A percentile compares a stretch with the other conserved stretches of the same genome.
phyloP scores from a whole-genome alignment of 352 stramenopile species.

The Globisporangium cederbergense region DNA sequence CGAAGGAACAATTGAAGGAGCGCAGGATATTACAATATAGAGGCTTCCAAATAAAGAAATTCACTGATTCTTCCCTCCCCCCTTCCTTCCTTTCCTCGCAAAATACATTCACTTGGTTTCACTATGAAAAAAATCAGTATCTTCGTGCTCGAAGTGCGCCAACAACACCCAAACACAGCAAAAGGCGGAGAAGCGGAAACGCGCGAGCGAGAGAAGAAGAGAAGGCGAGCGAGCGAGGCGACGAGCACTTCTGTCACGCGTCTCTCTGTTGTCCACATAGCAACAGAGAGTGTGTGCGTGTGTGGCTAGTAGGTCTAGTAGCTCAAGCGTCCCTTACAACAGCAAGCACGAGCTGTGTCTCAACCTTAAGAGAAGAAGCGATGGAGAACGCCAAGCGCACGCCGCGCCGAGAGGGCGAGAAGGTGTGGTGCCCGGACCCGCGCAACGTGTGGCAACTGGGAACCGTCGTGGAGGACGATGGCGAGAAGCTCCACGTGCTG shows the following conservation, averaged over 20 bases:
- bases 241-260: background rate
- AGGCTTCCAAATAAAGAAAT: too few relatives aligned
- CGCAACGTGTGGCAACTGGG: conserved; percentile 87
- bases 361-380: background rate
- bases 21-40: too few relatives aligned
- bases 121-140: conserved; percentile 4
- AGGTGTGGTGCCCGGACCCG: conserved; percentile 83
- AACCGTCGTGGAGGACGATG: conserved; percentile 84
- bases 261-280: background rate
- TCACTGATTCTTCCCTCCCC: too few relatives aligned
- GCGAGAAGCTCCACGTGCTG: conserved; percentile 79
- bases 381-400: conserved; percentile 44
- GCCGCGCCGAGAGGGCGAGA: conserved; percentile 75
- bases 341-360: background rate
- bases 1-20: too few relatives aligned
- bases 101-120: too few relatives aligned
- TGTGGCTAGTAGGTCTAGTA: background rate
- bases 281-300: background rate
- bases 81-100: too few relatives aligned
- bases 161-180: background rate
- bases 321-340: background rate
- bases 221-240: background rate
- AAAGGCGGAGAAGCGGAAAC: too few relatives aligned
- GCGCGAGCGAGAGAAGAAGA: background rate
- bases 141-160: conserved; percentile 1